Evolutionary conservation across 1,139 yeast genomes (phyloP).

Genomic region (Blastobotrys malaysiensis): DNA sequence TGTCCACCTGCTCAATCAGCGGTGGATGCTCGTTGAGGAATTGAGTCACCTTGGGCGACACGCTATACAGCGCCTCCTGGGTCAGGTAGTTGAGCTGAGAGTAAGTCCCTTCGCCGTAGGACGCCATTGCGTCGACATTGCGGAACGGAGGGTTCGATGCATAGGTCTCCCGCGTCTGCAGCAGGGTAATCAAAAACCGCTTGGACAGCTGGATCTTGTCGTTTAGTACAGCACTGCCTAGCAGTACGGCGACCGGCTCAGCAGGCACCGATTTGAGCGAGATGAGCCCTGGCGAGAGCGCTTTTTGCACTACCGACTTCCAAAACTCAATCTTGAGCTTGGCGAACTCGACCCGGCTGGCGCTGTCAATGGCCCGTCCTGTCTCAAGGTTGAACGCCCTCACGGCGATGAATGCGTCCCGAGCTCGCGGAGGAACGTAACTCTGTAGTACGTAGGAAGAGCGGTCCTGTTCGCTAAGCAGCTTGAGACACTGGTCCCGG

Average conservation of each 20-base stretch:
- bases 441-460: conserved; percentile 64
- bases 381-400: conserved; percentile 66
- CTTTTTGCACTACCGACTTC: conserved; percentile 33
- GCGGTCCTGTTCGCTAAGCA: conserved; percentile 40
- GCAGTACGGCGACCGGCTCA: conserved; percentile 60
- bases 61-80: conserved; percentile 57
- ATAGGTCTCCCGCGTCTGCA: conserved; percentile 53
- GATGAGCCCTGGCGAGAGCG: conserved; percentile 20
- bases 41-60: conserved; percentile 53
- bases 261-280: conserved; percentile 32
- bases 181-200: conserved; percentile 52
- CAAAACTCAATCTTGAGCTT: conserved; percentile 37
- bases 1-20: conserved; percentile 41
- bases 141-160: conserved; percentile 46
- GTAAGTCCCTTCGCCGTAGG: conserved; percentile 75
- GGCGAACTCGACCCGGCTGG: conserved; percentile 36
- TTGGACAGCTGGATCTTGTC: conserved; percentile 45
- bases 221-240: conserved; percentile 29
- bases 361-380: conserved; percentile 51
- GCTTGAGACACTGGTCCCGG: conserved; percentile 4
- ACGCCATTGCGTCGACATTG: conserved; percentile 54
- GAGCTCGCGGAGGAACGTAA: conserved; percentile 61
- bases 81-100: conserved; percentile 68
- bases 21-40: conserved; percentile 44
- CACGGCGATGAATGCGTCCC: conserved; percentile 63